phyloP scores from a whole-genome alignment of 2,329 filamentous ascomycete species.

The Colletotrichum graminicola region DNA sequence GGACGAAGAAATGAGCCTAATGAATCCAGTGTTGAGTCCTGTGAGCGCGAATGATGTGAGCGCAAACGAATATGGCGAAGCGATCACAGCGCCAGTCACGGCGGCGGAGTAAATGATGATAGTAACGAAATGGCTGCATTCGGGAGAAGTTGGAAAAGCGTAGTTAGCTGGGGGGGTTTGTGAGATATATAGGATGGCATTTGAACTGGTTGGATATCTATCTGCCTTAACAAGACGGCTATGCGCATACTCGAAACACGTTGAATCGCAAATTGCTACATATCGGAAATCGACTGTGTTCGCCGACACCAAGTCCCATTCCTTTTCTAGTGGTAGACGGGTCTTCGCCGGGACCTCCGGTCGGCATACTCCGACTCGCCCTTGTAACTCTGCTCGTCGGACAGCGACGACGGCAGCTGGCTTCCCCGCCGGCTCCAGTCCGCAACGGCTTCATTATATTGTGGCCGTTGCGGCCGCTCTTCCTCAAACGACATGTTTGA shows the following conservation, averaged over 20 bases:
- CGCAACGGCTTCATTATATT: slow-evolving; percentile 26
- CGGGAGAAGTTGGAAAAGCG: neutral
- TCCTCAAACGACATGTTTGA: slow-evolving; percentile 27
- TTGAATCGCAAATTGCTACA: neutral
- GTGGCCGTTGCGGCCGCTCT: slow-evolving; percentile 8
- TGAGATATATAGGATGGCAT: slow-evolving; percentile 9
- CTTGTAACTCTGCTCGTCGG: slow-evolving; percentile 16
- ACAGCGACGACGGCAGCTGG: slow-evolving; percentile 15
- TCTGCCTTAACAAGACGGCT: slow-evolving; percentile 26
- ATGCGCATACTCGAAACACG: slow-evolving; percentile 13
- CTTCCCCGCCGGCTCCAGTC: slow-evolving; percentile 31
- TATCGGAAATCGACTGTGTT: neutral
- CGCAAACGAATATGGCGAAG: neutral
- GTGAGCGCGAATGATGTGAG: neutral
- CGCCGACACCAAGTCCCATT: neutral
- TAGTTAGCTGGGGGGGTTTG: slow-evolving; percentile 3
- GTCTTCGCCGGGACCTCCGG: slow-evolving; percentile 22
- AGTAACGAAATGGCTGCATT: slow-evolving; percentile 20
- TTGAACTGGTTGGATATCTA: slow-evolving; percentile 9
- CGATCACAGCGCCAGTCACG: neutral
- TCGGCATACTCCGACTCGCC: slow-evolving; percentile 20
- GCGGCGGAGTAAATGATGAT: slow-evolving; percentile 40
- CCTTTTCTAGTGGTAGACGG: slow-evolving; percentile 10
- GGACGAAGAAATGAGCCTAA: slow-evolving; percentile 33
- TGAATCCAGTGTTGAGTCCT: slow-evolving; percentile 1